These are phyloP conservation scores for Termitomyces sp. DNA, from an alignment of 768 basidiomycete genomes.

Conservation along the genomic window DNA sequence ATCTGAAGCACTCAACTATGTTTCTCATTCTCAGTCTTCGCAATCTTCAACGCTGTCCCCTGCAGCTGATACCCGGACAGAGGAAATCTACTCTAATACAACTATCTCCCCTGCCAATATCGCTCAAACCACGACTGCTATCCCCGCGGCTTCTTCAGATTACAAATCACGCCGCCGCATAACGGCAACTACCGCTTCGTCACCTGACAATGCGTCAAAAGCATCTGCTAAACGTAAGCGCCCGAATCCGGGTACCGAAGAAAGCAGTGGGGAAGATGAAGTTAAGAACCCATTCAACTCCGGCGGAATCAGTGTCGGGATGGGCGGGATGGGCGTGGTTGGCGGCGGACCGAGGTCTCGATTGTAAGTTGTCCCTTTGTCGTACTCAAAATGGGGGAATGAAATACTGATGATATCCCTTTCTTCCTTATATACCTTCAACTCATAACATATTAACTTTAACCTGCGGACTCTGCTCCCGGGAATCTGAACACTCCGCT, in stretches of 20 bases:
- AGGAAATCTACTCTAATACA: constrained; percentile 15
- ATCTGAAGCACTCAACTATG: constrained; percentile 1
- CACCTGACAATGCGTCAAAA: constrained; percentile 7
- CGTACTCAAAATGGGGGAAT: background rate
- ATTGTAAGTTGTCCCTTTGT: constrained; percentile 28
- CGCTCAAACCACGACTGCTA: background rate
- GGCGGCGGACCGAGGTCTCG: constrained; percentile 26
- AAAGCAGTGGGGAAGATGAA: constrained; percentile 36
- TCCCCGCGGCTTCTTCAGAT: background rate
- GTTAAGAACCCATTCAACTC: constrained; percentile 14
- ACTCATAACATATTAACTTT: background rate
- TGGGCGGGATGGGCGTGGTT: constrained; percentile 37
- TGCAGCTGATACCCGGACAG: constrained; percentile 14
- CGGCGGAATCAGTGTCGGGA: constrained; percentile 41
- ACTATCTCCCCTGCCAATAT: background rate
- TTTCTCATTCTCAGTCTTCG: constrained; percentile 10
- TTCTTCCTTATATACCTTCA: constrained; percentile 4
- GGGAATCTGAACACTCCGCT: background rate
- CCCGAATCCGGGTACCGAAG: constrained; percentile 12
- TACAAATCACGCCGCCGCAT: background rate
- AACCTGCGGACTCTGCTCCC: background rate
- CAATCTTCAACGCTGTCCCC: constrained; percentile 17
- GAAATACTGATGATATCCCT: constrained; percentile 11
- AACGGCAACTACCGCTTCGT: background rate
- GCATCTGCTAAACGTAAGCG: constrained; percentile 19